Evolutionary conservation across 306 rosid species (phyloP), one percentile per base, ranked within the genome.

Genomic region (Vigna hirtella): DNA sequence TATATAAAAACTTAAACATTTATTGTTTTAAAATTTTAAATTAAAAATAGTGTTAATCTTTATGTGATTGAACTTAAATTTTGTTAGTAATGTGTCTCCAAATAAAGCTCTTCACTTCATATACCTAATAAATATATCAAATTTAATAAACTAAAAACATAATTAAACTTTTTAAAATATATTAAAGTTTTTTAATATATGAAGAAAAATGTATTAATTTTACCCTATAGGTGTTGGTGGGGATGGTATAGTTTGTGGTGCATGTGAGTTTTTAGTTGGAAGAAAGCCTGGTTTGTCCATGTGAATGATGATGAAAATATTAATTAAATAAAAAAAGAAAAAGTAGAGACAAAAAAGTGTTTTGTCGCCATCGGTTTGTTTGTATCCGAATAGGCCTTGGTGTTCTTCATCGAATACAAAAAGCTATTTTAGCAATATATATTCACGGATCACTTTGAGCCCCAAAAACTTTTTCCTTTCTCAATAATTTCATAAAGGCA

Each of bases 371-470:
- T 51, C 47, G 9, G 3, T 82, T 70, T 78, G 79, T 82, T 70
- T 82, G 66, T 40, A 69, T 78, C 32, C 17, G 5, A 26, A 74
- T 36, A 49, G 74, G 32, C 78, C 49, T 83, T 74, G 75, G 78
- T 66, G 64, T 79, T 49, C 11, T 77, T 86, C 63, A 51, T 53
- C 64, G 24, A 68, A 47, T 26, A 58, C 34, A 70, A 34, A 77
- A 71, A 64, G 28, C 79, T 76, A 79, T 66, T 70, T 73, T 78
- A 67, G 61, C 72, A n/a, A 79, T 51, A 79, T 72, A 30, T 15
- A 66, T 71, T 90, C 92, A 90, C 93, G 91, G 96, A 88, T 85
- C 70, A n/a, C 71, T 65, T 77, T 77, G 79, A 84, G 83, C 77
- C 80, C 77, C 77, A 56, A 74, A 79, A 86, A 67, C 50, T 69